Conservation (phyloP, 257 asterid species). For the Nicotiana paniculata region DNA sequence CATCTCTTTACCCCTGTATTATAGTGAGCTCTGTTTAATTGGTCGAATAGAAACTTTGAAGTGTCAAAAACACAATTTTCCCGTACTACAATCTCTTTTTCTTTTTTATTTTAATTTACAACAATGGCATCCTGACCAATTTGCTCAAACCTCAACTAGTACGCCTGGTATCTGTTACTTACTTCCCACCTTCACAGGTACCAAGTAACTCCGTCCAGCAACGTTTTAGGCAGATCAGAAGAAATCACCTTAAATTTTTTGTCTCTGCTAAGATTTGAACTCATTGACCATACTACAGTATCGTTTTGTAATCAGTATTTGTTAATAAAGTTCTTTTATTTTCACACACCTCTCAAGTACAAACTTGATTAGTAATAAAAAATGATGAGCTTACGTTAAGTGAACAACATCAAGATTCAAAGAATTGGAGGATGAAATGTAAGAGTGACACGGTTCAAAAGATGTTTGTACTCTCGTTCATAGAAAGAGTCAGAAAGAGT, state of each 20-base stretch:
- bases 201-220: too few species aligned
- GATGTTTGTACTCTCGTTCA: neutral
- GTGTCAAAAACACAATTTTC: neutral
- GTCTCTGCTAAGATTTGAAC: too few species aligned
- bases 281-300: too few species aligned
- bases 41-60: neutral
- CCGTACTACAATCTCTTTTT: neutral
- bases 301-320: neutral
- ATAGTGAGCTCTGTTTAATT: neutral
- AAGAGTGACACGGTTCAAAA: neutral
- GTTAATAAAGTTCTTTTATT: neutral
- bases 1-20: neutral
- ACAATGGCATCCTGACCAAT: too few species aligned
- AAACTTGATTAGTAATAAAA: neutral
- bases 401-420: neutral
- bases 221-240: too few species aligned
- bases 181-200: too few species aligned
- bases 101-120: too few species aligned
- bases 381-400: too few species aligned
- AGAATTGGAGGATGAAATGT: neutral
- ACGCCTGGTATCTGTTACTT: too few species aligned
- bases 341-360: neutral
- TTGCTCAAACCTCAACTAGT: too few species aligned
- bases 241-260: too few species aligned
- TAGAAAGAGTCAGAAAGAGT: neutral